Evolutionary conservation across 495 filamentous ascomycete species (phyloP), one percentile per base, ranked within the genome.

Genomic region (Gamarada debralockiae): DNA sequence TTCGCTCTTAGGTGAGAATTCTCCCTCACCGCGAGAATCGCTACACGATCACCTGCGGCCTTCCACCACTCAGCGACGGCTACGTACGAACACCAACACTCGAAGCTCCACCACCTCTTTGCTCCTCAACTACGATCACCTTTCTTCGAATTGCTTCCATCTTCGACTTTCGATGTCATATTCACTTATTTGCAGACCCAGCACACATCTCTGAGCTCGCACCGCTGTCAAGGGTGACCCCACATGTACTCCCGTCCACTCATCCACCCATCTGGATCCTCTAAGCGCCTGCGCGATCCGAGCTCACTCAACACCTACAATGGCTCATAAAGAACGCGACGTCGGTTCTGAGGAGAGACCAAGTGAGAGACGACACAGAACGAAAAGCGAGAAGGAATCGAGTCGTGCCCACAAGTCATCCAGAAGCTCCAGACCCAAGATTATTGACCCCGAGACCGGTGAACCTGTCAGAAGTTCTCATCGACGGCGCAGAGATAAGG

Each of bases 401-500:
- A 60, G 56, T 39, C 55, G 56, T 7, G 48, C 59, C 13, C 61
- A 64, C 46, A 64, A 61, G 36, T 58, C 56, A 17, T 53, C 60
- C 2, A 47, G 56, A 38, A 59, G 44, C 31, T 59, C 61, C 8
- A 59, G 52, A 45, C 51, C 62, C 6, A 61, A 62, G 50, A 34
- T 53, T 1, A 55, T 58, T 41, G 59, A 65, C 33, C 59, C 62
- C 8, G 60, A 58, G 44, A 62, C 62, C 18, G 59, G 62, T 13
- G 57, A 65, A 47, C 10, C 36, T 14, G 36, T 62, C 29, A 59
- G 55, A 34, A 44, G 50, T 20, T 47, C 54, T 12, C 58, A 56
- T 18, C 46, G 60, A 38, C 47, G 57, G 7, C 49, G 53, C 36
- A 62, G 42, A 31, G 56, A 62, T 20, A 58, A 58, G 22, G 57